Evolutionary conservation across 129 eudicot species (phyloP), one percentile per base, ranked within the genome.

Genomic region (Helianthus tuberosus): DNA sequence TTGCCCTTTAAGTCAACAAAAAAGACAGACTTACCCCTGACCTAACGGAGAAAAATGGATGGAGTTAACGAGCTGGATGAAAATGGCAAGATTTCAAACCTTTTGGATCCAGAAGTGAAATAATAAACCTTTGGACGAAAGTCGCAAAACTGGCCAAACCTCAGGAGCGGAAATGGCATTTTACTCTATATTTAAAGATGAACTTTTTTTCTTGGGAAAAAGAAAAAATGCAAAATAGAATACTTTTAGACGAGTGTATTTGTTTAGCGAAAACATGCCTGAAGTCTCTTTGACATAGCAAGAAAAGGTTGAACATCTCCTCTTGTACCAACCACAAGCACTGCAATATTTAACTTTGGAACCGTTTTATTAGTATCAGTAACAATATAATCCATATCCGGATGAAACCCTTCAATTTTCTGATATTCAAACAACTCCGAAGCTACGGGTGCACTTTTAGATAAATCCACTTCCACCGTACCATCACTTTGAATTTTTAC

Each of bases 281-380:
- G 97, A 72, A 95, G 94, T 81, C 90, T 85, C 86, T 86, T 95
- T 39, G 97, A 93, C 25, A 95, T 64, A 23, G 99, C 99, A 59
- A 95, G 84, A 76, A 95, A 95, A 52, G 99, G 97, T 79, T 95
- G 99, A 74, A 95, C 99, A 73, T 95, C 99, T 83, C 99, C 99
- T 83, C 99, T 83, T 68, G 99, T 95, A 67, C 99, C 99, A 77
- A 95, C 99, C 54, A 95, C 94, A 76, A 95, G 94, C 50, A 95
- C 61, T 41, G 86, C 96, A 71, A 94, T 89, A 68, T 91, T 88
- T 76, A 94, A 38, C 71, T 79, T 94, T 9, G 97, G 96, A 82
- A 94, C 77, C 15, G 83, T 53, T 73, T 84, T 87, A 29, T 73
- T 76, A 57, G 77, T 68, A 81, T 88, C 88, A 5, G 84, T 81